Conservation (phyloP, 1,284 basidiomycete genomes). For the Cryptococcus wingfieldii region DNA sequence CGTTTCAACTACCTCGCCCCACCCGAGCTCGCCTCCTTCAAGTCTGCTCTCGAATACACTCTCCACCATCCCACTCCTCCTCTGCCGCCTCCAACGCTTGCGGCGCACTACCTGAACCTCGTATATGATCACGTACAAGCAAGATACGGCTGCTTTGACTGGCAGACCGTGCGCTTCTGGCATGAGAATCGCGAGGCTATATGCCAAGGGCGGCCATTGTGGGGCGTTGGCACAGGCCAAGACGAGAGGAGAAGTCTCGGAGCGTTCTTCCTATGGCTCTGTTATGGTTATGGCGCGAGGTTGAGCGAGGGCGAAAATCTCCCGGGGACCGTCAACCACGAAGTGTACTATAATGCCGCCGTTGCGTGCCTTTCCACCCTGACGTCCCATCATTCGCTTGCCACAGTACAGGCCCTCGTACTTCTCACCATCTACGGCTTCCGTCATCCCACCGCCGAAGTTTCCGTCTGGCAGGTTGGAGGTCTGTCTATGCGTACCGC, state of each 20-base stretch:
- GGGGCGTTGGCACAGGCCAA: slow-evolving; percentile 21
- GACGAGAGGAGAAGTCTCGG: slow-evolving; percentile 23
- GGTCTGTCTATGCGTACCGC: slow-evolving; percentile 30
- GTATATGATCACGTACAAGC: slow-evolving; percentile 33
- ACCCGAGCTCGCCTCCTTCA: slow-evolving; percentile 22
- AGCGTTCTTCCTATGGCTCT: slow-evolving; percentile 30
- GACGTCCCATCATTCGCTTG: slow-evolving; percentile 26
- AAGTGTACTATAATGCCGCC: slow-evolving; percentile 32
- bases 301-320: slow-evolving; percentile 24
- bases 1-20: slow-evolving; percentile 29
- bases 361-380: slow-evolving; percentile 29
- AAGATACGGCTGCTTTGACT: slow-evolving; percentile 31
- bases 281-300: slow-evolving; percentile 31
- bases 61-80: slow-evolving; percentile 26
- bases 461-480: slow-evolving; percentile 29
- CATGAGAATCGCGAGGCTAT: slow-evolving; percentile 27
- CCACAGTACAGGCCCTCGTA: slow-evolving; percentile 27
- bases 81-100: slow-evolving; percentile 21
- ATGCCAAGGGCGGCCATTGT: slow-evolving; percentile 23
- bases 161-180: slow-evolving; percentile 25
- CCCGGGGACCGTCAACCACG: slow-evolving; percentile 25
- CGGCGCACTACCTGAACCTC: slow-evolving; percentile 20
- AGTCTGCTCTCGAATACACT: slow-evolving; percentile 27
- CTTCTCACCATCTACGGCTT: slow-evolving; percentile 29
- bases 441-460: slow-evolving; percentile 27